Evolutionary conservation across 805 yeast genomes (phyloP).

Genomic region (Metschnikowia reukaufii): DNA sequence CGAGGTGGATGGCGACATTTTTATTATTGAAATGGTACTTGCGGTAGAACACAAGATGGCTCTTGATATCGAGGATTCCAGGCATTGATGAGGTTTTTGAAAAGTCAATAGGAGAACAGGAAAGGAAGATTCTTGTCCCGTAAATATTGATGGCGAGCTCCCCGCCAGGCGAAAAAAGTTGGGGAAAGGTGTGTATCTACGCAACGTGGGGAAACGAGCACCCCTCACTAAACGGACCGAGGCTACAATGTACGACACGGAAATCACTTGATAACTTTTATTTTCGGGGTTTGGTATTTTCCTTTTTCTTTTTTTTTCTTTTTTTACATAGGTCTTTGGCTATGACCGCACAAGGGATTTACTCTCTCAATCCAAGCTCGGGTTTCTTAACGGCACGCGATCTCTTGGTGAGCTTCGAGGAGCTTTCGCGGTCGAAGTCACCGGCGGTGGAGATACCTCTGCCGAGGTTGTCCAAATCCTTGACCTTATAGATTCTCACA

Average conservation of each 20-base stretch:
- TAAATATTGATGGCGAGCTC: background rate
- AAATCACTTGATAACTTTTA: too few species aligned
- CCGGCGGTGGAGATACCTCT: constrained; percentile 67
- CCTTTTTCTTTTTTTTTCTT: background rate
- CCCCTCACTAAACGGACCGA: too few species aligned
- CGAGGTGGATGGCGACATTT: constrained; percentile 74
- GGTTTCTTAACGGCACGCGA: constrained; percentile 52
- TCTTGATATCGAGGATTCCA: constrained; percentile 34
- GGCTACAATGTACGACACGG: too few species aligned
- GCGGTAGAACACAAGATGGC: constrained; percentile 40
- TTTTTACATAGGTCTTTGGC: background rate
- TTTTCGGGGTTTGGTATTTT: background rate
- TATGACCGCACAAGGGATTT: constrained; percentile 5
- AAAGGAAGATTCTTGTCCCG: background rate
- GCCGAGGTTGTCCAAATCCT: constrained; percentile 83
- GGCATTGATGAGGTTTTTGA: constrained; percentile 24
- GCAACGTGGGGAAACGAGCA: background rate
- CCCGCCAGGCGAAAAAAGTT: background rate
- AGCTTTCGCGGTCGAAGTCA: constrained; percentile 44
- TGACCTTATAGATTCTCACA: constrained; percentile 90
- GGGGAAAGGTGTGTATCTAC: background rate
- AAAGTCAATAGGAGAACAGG: background rate
- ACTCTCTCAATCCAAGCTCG: constrained; percentile 49
- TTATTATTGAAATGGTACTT: constrained; percentile 38
- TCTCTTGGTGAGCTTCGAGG: constrained; percentile 36